Conservation (phyloP, 177 flowering plant genomes). For the Telopea speciosissima region DNA sequence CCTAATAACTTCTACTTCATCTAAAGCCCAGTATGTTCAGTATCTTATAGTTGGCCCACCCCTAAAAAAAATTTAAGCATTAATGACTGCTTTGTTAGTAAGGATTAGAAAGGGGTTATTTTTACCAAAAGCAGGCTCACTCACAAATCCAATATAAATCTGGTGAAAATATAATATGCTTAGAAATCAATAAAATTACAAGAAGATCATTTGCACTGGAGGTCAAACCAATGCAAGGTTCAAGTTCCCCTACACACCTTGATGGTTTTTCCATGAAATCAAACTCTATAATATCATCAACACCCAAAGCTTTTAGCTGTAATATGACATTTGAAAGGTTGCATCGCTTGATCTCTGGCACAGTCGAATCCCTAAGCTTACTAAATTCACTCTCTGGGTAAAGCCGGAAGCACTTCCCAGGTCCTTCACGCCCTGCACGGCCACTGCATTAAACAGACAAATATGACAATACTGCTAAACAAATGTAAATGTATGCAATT, state of each 20-base stretch:
- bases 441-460: slow-evolving; percentile 49
- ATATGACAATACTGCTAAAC: neutral
- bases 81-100: neutral
- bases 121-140: neutral
- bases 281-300: slow-evolving; percentile 80
- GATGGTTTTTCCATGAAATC: slow-evolving; percentile 92
- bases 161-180: no score
- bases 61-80: no score
- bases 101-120: neutral
- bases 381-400: slow-evolving; percentile 76
- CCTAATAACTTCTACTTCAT: neutral
- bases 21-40: neutral
- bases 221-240: neutral
- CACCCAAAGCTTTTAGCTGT: slow-evolving; percentile 91
- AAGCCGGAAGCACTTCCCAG: slow-evolving; percentile 88
- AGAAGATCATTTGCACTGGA: no score
- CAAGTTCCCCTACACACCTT: slow-evolving; percentile 33
- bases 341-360: slow-evolving; percentile 90
- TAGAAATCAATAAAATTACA: no score
- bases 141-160: neutral
- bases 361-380: slow-evolving; percentile 67
- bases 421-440: slow-evolving; percentile 96
- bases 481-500: neutral
- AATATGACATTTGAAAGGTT: slow-evolving; percentile 84
- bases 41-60: neutral